These are phyloP conservation scores for Acanthamoeba lenticulata DNA, from an alignment of 208 protist genomes.

Conservation along the genomic window DNA sequence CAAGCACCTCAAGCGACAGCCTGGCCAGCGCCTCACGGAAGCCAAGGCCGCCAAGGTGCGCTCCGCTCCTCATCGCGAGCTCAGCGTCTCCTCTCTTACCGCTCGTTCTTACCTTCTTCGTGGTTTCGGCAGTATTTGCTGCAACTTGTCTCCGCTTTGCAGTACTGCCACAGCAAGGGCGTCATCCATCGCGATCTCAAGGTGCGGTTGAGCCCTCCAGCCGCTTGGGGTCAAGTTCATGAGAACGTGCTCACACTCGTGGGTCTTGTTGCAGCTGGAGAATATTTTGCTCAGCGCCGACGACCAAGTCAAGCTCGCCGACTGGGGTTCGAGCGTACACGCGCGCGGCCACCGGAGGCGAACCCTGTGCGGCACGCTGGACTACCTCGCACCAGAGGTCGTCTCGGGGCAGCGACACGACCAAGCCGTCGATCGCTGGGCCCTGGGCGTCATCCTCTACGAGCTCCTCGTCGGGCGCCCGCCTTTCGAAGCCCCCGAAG, in stretches of 20 bases:
- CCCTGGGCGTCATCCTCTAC: slow-evolving; percentile 90
- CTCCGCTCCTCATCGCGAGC: too few relatives aligned
- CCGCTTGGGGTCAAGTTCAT: too few relatives aligned
- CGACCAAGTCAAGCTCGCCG: slow-evolving; percentile 93
- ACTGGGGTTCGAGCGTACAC: slow-evolving; percentile 94
- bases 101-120: neutral
- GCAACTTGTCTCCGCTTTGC: slow-evolving; percentile 82
- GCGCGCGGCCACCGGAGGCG: slow-evolving; percentile 87
- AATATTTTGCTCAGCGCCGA: slow-evolving; percentile 78
- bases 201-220: too few relatives aligned
- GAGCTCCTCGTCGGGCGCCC: slow-evolving; percentile 92
- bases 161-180: slow-evolving; percentile 97
- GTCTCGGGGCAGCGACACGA: slow-evolving; percentile 90
- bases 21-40: slow-evolving; percentile 90
- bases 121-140: slow-evolving; percentile 75
- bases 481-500: slow-evolving; percentile 92
- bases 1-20: slow-evolving; percentile 93
- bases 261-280: neutral
- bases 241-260: neutral
- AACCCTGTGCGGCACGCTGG: slow-evolving; percentile 92
- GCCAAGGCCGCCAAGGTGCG: slow-evolving; percentile 85
- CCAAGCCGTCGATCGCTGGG: slow-evolving; percentile 94
- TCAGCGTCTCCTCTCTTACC: neutral
- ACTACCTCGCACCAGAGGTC: slow-evolving; percentile 92
- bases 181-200: slow-evolving; percentile 95